These are phyloP conservation scores for Tarenaya hassleriana DNA, from an alignment of 345 rosid genomes.

Conservation along the genomic window DNA sequence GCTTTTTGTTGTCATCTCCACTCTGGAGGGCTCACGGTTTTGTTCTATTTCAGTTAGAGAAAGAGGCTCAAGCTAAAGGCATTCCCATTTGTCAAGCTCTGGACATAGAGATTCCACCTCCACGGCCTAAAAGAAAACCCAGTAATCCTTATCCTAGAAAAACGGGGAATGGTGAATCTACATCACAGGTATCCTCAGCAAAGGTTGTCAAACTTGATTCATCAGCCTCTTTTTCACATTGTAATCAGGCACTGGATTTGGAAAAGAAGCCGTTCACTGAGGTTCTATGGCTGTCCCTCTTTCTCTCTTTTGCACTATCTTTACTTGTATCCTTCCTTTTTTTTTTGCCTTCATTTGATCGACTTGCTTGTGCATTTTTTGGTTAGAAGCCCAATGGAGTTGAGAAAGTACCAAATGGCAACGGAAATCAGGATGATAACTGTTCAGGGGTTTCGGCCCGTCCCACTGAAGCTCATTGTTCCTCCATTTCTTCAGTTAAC, in stretches of 20 bases:
- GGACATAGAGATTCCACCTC: conserved; percentile 93
- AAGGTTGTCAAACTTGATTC: conserved; percentile 50
- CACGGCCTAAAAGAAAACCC: conserved; percentile 96
- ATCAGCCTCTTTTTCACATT: conserved; percentile 39
- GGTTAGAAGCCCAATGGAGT: conserved; percentile 43
- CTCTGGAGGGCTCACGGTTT: conserved; percentile 10
- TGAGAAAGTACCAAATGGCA: conserved; percentile 37
- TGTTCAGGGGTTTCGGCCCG: conserved; percentile 57
- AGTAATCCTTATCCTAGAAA: conserved; percentile 93
- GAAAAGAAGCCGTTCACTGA: conserved; percentile 57
- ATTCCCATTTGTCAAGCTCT: conserved; percentile 69
- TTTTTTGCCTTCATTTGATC: conserved; percentile 12
- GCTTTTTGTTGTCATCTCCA: conserved; percentile 19
- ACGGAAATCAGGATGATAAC: conserved; percentile 54
- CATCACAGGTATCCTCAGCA: conserved; percentile 29
- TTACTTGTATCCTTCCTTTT: not conserved
- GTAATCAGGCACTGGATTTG: conserved; percentile 51
- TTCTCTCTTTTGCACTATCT: conserved; percentile 6
- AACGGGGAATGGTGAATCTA: conserved; percentile 37
- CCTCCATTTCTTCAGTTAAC: conserved; percentile 46
- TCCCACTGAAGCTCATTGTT: conserved; percentile 43
- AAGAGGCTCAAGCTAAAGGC: conserved; percentile 90
- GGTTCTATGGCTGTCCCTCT: conserved; percentile 34
- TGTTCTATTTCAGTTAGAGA: conserved; percentile 60
- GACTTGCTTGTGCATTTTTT: conserved; percentile 17